A percentile compares a stretch with the other conserved stretches of the same genome.
phyloP scores from a whole-genome alignment of 495 filamentous ascomycete species.

The Penicillium malachiteum region DNA sequence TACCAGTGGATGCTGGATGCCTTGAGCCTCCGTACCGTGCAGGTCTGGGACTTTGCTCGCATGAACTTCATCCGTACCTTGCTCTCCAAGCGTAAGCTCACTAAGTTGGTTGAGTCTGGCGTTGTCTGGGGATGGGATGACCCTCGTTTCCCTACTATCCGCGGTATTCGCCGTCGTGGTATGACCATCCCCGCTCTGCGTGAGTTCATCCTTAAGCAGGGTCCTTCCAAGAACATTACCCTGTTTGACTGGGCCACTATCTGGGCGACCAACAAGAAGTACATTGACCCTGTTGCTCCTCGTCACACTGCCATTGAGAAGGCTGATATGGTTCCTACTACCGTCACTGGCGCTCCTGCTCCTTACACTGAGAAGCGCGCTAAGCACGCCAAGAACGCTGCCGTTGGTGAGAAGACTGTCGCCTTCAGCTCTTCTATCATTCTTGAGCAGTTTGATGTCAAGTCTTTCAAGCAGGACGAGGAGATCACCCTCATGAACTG shows the following conservation, averaged over 20 bases:
- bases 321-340: constrained; percentile 65
- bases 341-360: constrained; percentile 65
- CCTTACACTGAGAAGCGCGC: constrained; percentile 72
- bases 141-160: constrained; percentile 90
- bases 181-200: constrained; percentile 87
- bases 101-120: constrained; percentile 85
- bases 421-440: constrained; percentile 67
- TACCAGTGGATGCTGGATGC: constrained; percentile 95
- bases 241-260: constrained; percentile 89
- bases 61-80: constrained; percentile 94
- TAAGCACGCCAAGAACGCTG: constrained; percentile 83
- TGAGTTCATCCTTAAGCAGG: constrained; percentile 92
- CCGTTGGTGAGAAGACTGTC: constrained; percentile 82
- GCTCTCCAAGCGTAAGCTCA: constrained; percentile 91
- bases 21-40: constrained; percentile 78
- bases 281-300: constrained; percentile 84
- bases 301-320: constrained; percentile 79
- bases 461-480: constrained; percentile 77
- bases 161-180: constrained; percentile 82
- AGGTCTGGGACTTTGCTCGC: constrained; percentile 97
- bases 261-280: constrained; percentile 95
- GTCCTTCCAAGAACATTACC: constrained; percentile 82
- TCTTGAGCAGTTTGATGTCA: constrained; percentile 83
- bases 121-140: constrained; percentile 93
- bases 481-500: constrained; percentile 95